phyloP scores from a whole-genome alignment of 768 basidiomycete genomes.

The Amanita inopinata region DNA sequence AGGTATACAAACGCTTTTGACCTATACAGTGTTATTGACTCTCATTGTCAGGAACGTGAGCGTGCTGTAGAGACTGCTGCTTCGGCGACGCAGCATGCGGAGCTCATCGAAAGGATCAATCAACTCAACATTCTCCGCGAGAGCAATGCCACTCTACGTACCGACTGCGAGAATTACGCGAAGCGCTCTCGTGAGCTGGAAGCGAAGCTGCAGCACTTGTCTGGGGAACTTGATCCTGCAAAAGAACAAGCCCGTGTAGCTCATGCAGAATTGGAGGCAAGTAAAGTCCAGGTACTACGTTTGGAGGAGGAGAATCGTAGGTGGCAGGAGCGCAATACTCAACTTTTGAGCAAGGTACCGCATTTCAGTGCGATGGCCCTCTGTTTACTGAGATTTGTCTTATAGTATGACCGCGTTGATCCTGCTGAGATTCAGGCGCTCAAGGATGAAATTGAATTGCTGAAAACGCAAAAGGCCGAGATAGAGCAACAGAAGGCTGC shows the following conservation, averaged over 20 bases:
- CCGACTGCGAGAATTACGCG: slow-evolving; percentile 62
- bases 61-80: slow-evolving; percentile 60
- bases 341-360: slow-evolving; percentile 69
- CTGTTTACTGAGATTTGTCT: not conserved
- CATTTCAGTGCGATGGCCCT: not conserved
- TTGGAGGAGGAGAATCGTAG: slow-evolving; percentile 68
- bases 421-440: slow-evolving; percentile 75
- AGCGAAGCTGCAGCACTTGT: slow-evolving; percentile 44
- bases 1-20: slow-evolving; percentile 31
- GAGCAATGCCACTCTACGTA: slow-evolving; percentile 77
- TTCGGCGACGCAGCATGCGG: slow-evolving; percentile 72
- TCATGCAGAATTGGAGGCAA: slow-evolving; percentile 67
- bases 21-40: slow-evolving; percentile 4
- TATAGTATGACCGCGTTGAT: slow-evolving; percentile 80
- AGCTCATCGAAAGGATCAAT: slow-evolving; percentile 79
- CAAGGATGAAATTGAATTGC: slow-evolving; percentile 56
- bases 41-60: slow-evolving; percentile 59
- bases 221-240: slow-evolving; percentile 60
- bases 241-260: slow-evolving; percentile 59
- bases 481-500: slow-evolving; percentile 19
- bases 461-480: slow-evolving; percentile 33
- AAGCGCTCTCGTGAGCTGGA: slow-evolving; percentile 66
- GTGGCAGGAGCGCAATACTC: slow-evolving; percentile 80
- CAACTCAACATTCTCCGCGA: slow-evolving; percentile 81
- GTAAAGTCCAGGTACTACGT: slow-evolving; percentile 53